Conservation (phyloP, 2,329 filamentous ascomycete species). For the Teratosphaeria nubilosa region DNA sequence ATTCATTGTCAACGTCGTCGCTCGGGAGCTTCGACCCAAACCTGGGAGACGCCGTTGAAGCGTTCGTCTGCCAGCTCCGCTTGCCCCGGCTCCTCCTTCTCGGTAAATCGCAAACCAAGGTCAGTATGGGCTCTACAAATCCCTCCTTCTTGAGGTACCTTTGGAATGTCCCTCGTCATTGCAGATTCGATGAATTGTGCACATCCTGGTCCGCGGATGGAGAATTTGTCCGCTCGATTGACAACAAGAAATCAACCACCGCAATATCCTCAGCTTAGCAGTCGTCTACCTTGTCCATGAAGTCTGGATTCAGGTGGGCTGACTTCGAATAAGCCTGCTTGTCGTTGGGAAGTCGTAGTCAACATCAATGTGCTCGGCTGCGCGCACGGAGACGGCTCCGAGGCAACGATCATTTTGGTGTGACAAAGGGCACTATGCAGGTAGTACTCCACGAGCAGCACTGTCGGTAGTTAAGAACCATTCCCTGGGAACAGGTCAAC, state of each 20-base stretch:
- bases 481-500: background rate
- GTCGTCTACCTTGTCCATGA: background rate
- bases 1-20: background rate
- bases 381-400: background rate
- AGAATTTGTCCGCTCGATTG: background rate
- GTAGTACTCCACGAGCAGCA: background rate
- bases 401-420: background rate
- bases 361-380: background rate
- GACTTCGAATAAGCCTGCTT: no score
- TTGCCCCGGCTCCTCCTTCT: background rate
- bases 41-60: background rate
- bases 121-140: background rate
- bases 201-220: background rate
- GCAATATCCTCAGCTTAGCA: background rate
- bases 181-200: background rate
- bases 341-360: no score
- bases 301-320: background rate
- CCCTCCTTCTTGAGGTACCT: background rate
- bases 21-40: background rate
- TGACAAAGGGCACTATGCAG: background rate
- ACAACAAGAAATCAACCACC: background rate
- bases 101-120: background rate
- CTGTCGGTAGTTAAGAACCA: background rate
- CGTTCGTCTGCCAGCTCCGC: background rate
- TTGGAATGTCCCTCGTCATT: background rate